Percentiles rank a stretch among this genome's conserved stretches.
phyloP scores from a whole-genome alignment of 2,329 filamentous ascomycete genomes.

The Sclerotinia subarctica region DNA sequence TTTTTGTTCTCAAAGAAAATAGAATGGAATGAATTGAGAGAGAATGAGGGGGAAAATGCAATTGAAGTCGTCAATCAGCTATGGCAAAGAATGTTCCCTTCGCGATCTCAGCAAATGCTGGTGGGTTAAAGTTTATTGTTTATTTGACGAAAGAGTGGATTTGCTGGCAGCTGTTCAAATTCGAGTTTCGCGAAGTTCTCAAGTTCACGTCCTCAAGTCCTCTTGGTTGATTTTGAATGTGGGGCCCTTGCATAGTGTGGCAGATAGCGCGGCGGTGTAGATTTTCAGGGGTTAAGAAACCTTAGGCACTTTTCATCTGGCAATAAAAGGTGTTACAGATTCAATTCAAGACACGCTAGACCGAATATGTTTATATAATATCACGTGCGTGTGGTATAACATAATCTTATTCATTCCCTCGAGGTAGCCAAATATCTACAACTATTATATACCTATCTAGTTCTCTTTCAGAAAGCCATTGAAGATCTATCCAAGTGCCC shows the following conservation, averaged over 20 bases:
- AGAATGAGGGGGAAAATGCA: not conserved
- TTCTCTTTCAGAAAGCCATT: not conserved
- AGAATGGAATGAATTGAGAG: conserved; percentile 1
- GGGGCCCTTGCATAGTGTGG: not conserved
- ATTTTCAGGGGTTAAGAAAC: conserved; percentile 9
- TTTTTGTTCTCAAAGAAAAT: conserved; percentile 2
- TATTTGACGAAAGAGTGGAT: conserved; percentile 10
- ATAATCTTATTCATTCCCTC: not conserved
- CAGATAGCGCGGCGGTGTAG: conserved; percentile 16
- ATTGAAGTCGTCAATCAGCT: conserved; percentile 11
- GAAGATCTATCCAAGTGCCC: not conserved
- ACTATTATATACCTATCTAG: not conserved
- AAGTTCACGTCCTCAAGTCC: not conserved
- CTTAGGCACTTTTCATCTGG: not conserved
- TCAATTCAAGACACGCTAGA: not conserved
- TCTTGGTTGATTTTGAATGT: conserved; percentile 15
- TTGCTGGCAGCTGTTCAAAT: conserved; percentile 10
- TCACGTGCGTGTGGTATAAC: not conserved
- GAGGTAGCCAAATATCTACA: not conserved
- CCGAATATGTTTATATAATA: not conserved
- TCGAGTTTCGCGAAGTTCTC: conserved; percentile 2
- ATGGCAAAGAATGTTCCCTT: conserved; percentile 16
- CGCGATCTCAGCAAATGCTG: conserved; percentile 7
- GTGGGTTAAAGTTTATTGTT: not conserved
- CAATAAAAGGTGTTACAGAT: too few relatives aligned